A percentile compares a stretch with the other conserved stretches of the same genome.
Evolutionary conservation across 257 asterid genomes (phyloP).

Genomic region (Nicotiana tabacum): DNA sequence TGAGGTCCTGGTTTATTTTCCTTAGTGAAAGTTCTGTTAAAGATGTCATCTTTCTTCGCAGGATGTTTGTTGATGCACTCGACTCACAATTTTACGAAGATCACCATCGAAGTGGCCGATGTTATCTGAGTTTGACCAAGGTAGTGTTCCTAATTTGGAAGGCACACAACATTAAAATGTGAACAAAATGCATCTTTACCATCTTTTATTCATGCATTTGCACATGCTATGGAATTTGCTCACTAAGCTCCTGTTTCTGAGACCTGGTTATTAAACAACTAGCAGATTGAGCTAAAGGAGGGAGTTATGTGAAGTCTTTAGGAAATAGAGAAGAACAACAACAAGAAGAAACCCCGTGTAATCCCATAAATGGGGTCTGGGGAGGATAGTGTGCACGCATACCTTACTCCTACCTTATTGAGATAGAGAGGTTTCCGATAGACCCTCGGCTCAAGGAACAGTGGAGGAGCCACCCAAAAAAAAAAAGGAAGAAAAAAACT

Average conservation of each 20-base stretch:
- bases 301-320: background rate
- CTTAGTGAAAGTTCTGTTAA: background rate
- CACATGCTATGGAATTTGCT: background rate
- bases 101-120: constrained; percentile 60
- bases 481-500: too few species aligned
- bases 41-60: constrained; percentile 18
- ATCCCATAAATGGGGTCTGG: too few species aligned
- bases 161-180: background rate
- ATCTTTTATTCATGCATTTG: background rate
- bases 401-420: too few species aligned
- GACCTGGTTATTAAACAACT: background rate
- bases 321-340: background rate
- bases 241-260: background rate
- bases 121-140: constrained; percentile 72
- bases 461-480: too few species aligned
- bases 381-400: too few species aligned
- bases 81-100: constrained; percentile 58
- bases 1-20: background rate
- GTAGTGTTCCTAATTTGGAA: constrained; percentile 26
- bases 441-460: too few species aligned
- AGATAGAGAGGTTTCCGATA: too few species aligned
- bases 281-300: background rate
- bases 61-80: constrained; percentile 91
- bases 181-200: background rate
- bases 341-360: too few species aligned